phyloP scores from a whole-genome alignment of 352 stramenopile genomes.

The Aphanomyces stellatus region DNA sequence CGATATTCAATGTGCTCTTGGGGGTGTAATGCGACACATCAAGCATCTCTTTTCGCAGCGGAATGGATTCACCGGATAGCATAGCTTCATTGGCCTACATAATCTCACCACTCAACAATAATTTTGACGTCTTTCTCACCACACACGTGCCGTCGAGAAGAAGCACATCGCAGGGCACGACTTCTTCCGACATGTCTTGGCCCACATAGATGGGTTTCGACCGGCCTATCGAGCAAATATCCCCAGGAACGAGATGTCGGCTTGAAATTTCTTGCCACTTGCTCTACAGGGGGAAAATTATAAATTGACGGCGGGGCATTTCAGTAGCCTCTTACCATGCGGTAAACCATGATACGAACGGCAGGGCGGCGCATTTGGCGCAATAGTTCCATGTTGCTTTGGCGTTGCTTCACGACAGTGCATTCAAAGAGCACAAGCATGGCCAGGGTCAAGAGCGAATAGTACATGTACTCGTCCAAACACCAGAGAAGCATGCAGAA shows the following conservation, averaged over 20 bases:
- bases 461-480: slow-evolving; percentile 97
- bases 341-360: slow-evolving; percentile 72
- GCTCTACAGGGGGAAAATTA: slow-evolving; percentile 23
- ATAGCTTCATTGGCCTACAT: slow-evolving; percentile 86
- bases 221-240: slow-evolving; percentile 75
- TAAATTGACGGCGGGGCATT: neutral
- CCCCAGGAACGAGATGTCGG: slow-evolving; percentile 68
- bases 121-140: slow-evolving; percentile 30
- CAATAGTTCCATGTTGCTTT: slow-evolving; percentile 83
- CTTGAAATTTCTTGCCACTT: slow-evolving; percentile 54
- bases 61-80: slow-evolving; percentile 92
- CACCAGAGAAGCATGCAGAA: slow-evolving; percentile 95
- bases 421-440: slow-evolving; percentile 94
- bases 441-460: slow-evolving; percentile 91
- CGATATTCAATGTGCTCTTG: slow-evolving; percentile 20
- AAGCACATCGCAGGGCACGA: slow-evolving; percentile 87
- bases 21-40: slow-evolving; percentile 12
- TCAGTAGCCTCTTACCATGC: slow-evolving; percentile 24
- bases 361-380: slow-evolving; percentile 66
- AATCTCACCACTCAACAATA: neutral
- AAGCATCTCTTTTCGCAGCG: slow-evolving; percentile 86
- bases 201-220: slow-evolving; percentile 23
- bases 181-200: slow-evolving; percentile 13
- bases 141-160: slow-evolving; percentile 86
- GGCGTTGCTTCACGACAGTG: slow-evolving; percentile 85